Base-by-base conservation (phyloP, 768 basidiomycete species). In the Phylloporus arenicola region DNA sequence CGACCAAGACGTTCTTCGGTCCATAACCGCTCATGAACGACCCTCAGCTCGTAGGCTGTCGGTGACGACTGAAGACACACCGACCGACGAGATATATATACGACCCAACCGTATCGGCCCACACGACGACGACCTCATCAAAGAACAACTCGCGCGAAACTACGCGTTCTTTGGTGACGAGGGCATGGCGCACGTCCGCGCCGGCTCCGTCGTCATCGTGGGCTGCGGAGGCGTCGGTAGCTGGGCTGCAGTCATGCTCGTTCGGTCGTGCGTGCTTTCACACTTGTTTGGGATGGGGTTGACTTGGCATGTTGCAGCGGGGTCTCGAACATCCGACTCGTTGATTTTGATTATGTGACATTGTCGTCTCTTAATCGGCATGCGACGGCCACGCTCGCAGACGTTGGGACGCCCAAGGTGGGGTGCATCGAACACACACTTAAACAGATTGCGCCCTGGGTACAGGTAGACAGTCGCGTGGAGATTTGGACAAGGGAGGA, bases 221-320 rank as follows among this genome's bases (percentile, higher is more conserved):
- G 96, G 96, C 6, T 92, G 93, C 57, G 96, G 96, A 51, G 95
- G 96, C 2, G 96, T 99, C 0, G 96, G 96, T 0, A 93, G 90
- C 62, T 95, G 92, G 90, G 88, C 84, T 33, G 92, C 93, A 14
- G 80, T 95, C 29, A 95, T 95, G 95, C 81, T 92, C 24, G 85
- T 83, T 40, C 73, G 93, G 64, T 93, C 92, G 88, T 93, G 62
- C 64, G 89, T 80, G 25, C 20, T 33, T 27, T 24, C 19, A 16
- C 22, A 43, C 34, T 27, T 17, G 29, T 31, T n/a, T 19, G 30
- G 10, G 31, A 6, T 12, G 37, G 4, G 20, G 38, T 50, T 47
- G 31, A 45, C 25, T 35, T 57, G 38, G 25, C 0, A 7, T 48
- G 33, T 22, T 58, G 14, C 57, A 89, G 88, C 31, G 88, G 89